Base-by-base conservation (phyloP, 176 grass and related monocot species). In the Eragrostis nindensis region DNA sequence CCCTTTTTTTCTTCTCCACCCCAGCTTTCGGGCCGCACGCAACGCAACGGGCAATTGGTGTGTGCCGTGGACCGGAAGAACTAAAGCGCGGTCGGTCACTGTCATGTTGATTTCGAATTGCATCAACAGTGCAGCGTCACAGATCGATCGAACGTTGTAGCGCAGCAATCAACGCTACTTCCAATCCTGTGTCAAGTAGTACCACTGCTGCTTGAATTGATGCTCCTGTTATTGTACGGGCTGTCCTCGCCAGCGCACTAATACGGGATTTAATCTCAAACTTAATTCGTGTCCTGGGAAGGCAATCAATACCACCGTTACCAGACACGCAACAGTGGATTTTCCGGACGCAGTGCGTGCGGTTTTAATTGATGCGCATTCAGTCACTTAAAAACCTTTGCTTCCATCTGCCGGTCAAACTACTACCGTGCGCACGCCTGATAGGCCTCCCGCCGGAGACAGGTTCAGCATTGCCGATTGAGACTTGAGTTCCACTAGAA, bases 1-100 rank as follows among this genome's bases (percentile, higher is more conserved):
- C n/a, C n/a, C n/a, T n/a, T 44, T 66, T 57, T 44, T 57, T 57
- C 27, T 59, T 13, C 21, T 13, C 24, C 29, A 12, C 18, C n/a
- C n/a, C n/a, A n/a, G n/a, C 65, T 84, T 84, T 62, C 3, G 59
- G n/a, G 68, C 60, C 10, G 47, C 75, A 79, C 59, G 67, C 49
- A 19, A 70, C 48, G n/a, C n/a, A n/a, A n/a, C n/a, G n/a, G n/a
- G 67, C 49, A 19, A 70, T 36, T 7, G 18, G 44, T 19, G 63
- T 27, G 64, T 24, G 36, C 16, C 72, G 46, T 47, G 39, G 45
- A 87, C 66, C 29, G 68, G n/a, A n/a, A n/a, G 5, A 32, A 29
- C 69, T 10, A 11, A 8, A 66, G 26, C 24, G 3, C 5, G 29
- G 11, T 40, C 21, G 30, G 48, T 4, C 32, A 36, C 32, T 36